A percentile compares a stretch with the other conserved stretches of the same genome.
Evolutionary conservation across 306 rosid genomes (phyloP).

Genomic region (Biancaea sappan): DNA sequence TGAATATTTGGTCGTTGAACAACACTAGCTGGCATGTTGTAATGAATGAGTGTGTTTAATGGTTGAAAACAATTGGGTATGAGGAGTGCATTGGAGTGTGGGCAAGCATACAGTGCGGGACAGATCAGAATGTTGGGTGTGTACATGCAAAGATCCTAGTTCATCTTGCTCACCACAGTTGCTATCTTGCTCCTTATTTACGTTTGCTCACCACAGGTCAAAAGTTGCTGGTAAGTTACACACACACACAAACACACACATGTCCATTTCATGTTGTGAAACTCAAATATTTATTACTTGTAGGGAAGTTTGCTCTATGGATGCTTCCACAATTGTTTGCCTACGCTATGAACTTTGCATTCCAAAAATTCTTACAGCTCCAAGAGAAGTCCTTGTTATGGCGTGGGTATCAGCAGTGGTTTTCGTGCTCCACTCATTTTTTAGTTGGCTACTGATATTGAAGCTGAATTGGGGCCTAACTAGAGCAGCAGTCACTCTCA

Average conservation of each 20-base stretch:
- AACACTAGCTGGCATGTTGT: neutral
- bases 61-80: conserved; percentile 69
- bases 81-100: conserved; percentile 92
- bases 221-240: conserved; percentile 67
- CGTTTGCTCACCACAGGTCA: conserved; percentile 77
- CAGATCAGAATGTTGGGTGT: conserved; percentile 66
- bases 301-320: conserved; percentile 66
- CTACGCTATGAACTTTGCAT: conserved; percentile 67
- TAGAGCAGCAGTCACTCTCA: conserved; percentile 70
- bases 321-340: conserved; percentile 89
- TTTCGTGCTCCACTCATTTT: conserved; percentile 47
- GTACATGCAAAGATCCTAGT: conserved; percentile 91
- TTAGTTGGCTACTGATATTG: conserved; percentile 70
- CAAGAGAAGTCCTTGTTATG: conserved; percentile 66
- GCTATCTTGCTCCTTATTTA: conserved; percentile 52
- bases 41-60: neutral
- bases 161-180: conserved; percentile 59
- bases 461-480: conserved; percentile 60
- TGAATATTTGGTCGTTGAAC: neutral
- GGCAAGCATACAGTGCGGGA: conserved; percentile 86
- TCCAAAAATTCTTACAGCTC: conserved; percentile 79
- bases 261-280: too few species aligned
- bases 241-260: too few species aligned
- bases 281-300: neutral
- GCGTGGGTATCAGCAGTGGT: conserved; percentile 50